Conservation (phyloP, 2,329 filamentous ascomycete genomes). For the Fusarium udum region DNA sequence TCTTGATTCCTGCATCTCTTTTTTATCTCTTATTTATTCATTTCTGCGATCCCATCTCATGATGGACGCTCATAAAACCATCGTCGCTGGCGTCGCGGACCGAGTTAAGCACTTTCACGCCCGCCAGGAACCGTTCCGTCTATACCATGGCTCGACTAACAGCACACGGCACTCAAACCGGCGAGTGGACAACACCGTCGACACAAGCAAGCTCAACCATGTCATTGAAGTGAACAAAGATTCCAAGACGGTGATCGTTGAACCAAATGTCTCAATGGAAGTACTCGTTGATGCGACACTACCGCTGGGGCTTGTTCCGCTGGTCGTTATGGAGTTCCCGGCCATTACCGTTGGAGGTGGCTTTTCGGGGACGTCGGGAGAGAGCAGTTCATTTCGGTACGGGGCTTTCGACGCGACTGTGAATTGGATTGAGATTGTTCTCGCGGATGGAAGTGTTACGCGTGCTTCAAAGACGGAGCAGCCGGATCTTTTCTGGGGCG, state of each 20-base stretch:
- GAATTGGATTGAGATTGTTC: constrained; percentile 70
- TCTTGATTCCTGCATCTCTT: background rate
- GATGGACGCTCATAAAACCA: constrained; percentile 57
- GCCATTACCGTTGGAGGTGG: constrained; percentile 77
- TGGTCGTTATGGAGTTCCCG: constrained; percentile 76
- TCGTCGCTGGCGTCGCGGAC: constrained; percentile 55
- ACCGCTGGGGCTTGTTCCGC: constrained; percentile 65
- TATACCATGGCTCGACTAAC: constrained; percentile 81
- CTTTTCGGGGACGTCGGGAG: constrained; percentile 72
- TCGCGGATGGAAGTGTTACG: constrained; percentile 67
- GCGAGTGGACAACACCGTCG: constrained; percentile 65
- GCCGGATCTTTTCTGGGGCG: constrained; percentile 70
- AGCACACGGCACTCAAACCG: constrained; percentile 71
- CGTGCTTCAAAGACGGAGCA: constrained; percentile 63
- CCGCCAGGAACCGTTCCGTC: constrained; percentile 68
- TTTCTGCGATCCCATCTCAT: background rate
- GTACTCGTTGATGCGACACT: constrained; percentile 66
- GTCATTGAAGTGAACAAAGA: constrained; percentile 68
- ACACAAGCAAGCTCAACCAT: constrained; percentile 71
- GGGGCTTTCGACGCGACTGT: constrained; percentile 73
- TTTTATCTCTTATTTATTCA: background rate
- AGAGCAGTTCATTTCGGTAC: constrained; percentile 74
- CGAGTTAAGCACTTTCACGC: constrained; percentile 57
- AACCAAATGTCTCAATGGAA: constrained; percentile 77
- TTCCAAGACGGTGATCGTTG: constrained; percentile 67